Base-by-base conservation (phyloP, 441 rosid genomes). In the Syzygium syzygioides region DNA sequence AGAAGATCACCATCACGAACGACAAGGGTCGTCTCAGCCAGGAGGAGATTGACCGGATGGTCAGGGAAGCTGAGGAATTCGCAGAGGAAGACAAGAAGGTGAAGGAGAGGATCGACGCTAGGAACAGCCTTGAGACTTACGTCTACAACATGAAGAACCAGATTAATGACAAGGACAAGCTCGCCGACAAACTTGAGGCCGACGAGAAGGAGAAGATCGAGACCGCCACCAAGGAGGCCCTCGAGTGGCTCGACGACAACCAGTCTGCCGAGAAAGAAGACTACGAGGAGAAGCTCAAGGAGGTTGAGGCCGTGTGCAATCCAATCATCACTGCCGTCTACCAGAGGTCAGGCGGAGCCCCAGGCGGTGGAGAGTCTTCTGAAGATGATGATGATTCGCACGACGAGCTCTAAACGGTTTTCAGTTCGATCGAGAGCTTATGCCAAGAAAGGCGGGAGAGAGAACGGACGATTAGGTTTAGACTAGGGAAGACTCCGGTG, bases 21-120 rank as follows among this genome's bases (percentile, higher is more conserved):
- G 99, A 98, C 89, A 98, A 96, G 94, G 99, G 99, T 28, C 98
- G 99, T 20, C 90, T 98, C 85, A 96, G 98, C 94, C 99, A 98
- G 90, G 99, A 98, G 92, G 99, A 98, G 90, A 98, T 98, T 6
- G 99, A 97, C 14, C 92, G 97, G 3, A 98, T 98, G 99, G 99
- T 98, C 13, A 93, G 92, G 1, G 99, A 98, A 91, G 99, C 99
- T 1, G 99, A 98, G 88, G 99, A 98, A 91, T 98, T 95, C 66
- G 98, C 99, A 1, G 99, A 98, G 91, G 99, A 97, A 90, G 99
- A 98, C 93, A 98, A 96, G 94, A 98, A 95, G 93, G 98, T 98
- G 85, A 97, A 98, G 94, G 99, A 98, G 92, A 95, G 88, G 86
- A 95, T 98, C 9, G 99, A 97, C 86, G 98, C 99, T 0, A 95